These are phyloP conservation scores for Cladosporium sp. DNA, from an alignment of 2,329 filamentous ascomycete species.

Conservation along the genomic window DNA sequence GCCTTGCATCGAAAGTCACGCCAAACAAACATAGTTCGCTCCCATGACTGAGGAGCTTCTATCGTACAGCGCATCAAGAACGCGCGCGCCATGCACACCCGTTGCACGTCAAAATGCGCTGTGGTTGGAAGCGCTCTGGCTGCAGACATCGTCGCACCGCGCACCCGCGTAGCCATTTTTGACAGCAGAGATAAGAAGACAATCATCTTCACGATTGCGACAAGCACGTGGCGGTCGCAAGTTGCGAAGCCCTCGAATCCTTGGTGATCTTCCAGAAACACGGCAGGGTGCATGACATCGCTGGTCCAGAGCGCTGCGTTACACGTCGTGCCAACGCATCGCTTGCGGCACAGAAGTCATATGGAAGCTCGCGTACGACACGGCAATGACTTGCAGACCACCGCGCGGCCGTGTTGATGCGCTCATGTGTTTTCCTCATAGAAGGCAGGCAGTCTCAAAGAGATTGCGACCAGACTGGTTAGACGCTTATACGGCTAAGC, in stretches of 20 bases:
- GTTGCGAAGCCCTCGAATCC: neutral
- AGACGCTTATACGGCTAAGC: neutral
- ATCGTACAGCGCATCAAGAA: constrained; percentile 3
- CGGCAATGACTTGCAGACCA: neutral
- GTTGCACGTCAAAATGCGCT: constrained; percentile 1
- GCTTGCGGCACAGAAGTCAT: constrained; percentile 7
- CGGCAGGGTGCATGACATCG: constrained; percentile 10
- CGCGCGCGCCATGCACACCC: neutral
- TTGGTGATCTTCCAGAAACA: constrained; percentile 1
- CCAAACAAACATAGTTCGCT: neutral
- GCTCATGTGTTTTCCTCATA: neutral
- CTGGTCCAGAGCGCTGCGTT: constrained; percentile 3
- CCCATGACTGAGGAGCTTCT: neutral
- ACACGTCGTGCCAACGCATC: neutral
- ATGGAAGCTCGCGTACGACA: constrained; percentile 3
- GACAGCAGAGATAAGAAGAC: neutral
- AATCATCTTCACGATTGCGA: neutral
- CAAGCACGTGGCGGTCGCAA: constrained; percentile 5
- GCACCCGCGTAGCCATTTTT: constrained; percentile 5
- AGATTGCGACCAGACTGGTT: neutral
- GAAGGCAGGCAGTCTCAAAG: neutral
- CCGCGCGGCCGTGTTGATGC: neutral
- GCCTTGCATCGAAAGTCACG: neutral
- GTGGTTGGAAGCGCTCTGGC: neutral
- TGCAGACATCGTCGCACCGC: neutral